Evolutionary conservation across 768 basidiomycete genomes (phyloP), one percentile per base, ranked within the genome.

Genomic region (Leccinum boreale): DNA sequence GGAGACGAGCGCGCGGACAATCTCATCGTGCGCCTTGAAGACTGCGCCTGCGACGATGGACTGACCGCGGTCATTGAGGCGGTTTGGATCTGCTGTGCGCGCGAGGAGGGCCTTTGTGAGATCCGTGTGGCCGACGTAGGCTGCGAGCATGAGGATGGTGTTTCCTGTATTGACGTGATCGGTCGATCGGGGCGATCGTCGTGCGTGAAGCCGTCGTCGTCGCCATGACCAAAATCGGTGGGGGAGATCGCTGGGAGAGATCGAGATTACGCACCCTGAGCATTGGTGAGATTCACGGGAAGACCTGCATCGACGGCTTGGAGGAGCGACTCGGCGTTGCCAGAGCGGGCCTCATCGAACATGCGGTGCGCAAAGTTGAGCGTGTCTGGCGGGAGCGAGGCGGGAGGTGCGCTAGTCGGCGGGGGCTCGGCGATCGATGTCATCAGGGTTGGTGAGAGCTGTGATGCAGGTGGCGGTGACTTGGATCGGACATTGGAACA

Each of bases 1-100:
- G 6, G 67, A 63, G 23, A 81, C 68, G 28, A 92, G 78, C 1
- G 75, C 73, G n/a, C 75, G 76, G 1, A 88, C 85, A 48, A 90
- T 77, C 7, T 82, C 85, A 56, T 82, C 80, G 65, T 87, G 77
- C 0, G 77, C 81, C 70, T 92, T 92, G 75, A 90, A 92, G 0
- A 91, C 82, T 0, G 86, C 89, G 3, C 90, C 90, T 7, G 90
- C 86, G 21, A 92, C 74, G 23, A 89, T 84, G 9, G 86, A 85
- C 63, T 92, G 90, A 0, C 82, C 83, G 3, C 80, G 77, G 62
- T 91, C 88, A 69, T 92, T 92, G 52, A 84, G 65, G 11, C 83
- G 75, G 64, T 90, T 85, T 2, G 85, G 82, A 68, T 91, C 87
- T 39, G 82, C 87, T 3, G 81, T 81, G 33, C 79, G 77, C 6